Percentiles rank a stretch among this genome's conserved stretches.
Conservation (phyloP, 371 early-diverging fungal genomes). For the Entomophthora muscae region DNA sequence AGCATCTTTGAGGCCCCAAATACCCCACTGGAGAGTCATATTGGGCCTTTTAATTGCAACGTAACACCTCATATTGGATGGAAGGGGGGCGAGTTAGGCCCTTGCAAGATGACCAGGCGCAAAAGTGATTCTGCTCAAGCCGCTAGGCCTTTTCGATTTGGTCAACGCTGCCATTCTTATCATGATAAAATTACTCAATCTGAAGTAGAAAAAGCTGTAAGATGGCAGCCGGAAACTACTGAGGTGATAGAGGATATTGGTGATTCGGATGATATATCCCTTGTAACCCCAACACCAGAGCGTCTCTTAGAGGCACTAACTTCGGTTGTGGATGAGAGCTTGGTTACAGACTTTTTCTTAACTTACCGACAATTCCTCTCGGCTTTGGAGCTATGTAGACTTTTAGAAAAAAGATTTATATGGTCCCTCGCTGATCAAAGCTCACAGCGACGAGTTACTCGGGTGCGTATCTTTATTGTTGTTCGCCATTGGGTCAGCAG, state of each 20-base stretch:
- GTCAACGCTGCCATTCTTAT: not conserved
- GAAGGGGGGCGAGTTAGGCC: not conserved
- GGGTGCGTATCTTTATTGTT: slow-evolving; percentile 44
- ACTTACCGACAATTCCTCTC: slow-evolving; percentile 46
- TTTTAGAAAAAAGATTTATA: slow-evolving; percentile 33
- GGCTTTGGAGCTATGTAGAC: slow-evolving; percentile 31
- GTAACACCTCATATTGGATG: not conserved
- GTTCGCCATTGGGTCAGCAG: slow-evolving; percentile 46
- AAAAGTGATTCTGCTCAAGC: not conserved
- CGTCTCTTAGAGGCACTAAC: slow-evolving; percentile 17
- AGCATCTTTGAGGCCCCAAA: not conserved
- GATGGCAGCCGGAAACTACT: not conserved
- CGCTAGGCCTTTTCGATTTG: not conserved
- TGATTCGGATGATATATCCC: not conserved
- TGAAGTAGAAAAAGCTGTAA: not conserved
- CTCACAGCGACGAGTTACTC: slow-evolving; percentile 16
- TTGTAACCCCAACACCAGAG: not conserved
- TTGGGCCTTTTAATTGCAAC: not conserved
- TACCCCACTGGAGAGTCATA: not conserved
- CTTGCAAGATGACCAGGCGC: not conserved
- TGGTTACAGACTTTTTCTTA: slow-evolving; percentile 49
- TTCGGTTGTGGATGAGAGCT: slow-evolving; percentile 34
- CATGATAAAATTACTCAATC: not conserved
- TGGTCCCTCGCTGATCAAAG: slow-evolving; percentile 30
- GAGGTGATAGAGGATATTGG: not conserved